These are phyloP conservation scores for Rhododendron molle DNA, from an alignment of 148 eudicot genomes.

Conservation along the genomic window DNA sequence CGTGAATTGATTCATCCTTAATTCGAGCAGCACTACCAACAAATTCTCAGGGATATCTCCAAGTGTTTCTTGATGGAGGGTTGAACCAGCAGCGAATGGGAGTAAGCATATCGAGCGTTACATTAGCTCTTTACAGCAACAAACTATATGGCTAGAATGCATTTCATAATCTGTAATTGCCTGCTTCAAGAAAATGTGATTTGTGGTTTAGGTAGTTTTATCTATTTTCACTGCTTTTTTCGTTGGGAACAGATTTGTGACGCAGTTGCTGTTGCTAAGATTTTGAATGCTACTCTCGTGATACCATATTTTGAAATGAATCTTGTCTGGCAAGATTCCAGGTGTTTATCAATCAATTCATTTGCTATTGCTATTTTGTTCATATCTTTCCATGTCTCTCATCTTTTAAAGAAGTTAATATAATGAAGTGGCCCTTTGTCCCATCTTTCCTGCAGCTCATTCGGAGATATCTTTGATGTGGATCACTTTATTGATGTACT, in stretches of 20 bases:
- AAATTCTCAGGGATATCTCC: slow-evolving; percentile 78
- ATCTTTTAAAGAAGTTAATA: slow-evolving; percentile 7
- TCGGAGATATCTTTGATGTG: slow-evolving; percentile 88
- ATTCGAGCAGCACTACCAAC: slow-evolving; percentile 57
- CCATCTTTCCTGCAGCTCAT: slow-evolving; percentile 48
- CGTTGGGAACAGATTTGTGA: slow-evolving; percentile 67
- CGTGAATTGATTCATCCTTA: slow-evolving; percentile 17
- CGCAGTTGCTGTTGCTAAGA: slow-evolving; percentile 97
- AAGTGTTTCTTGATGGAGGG: slow-evolving; percentile 96
- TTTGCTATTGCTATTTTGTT: not conserved
- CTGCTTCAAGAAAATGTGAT: slow-evolving; percentile 1
- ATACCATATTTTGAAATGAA: slow-evolving; percentile 95
- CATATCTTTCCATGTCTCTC: not conserved
- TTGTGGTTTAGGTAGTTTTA: not conserved
- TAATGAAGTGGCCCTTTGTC: not conserved
- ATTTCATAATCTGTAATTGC: not conserved
- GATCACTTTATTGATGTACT: slow-evolving; percentile 83
- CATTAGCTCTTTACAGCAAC: not conserved
- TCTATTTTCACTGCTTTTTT: not conserved
- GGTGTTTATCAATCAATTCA: slow-evolving; percentile 31
- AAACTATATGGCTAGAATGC: not conserved
- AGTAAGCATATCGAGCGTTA: slow-evolving; percentile 36
- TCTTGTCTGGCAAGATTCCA: slow-evolving; percentile 97
- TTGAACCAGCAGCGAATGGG: slow-evolving; percentile 99
- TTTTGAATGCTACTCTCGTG: slow-evolving; percentile 88